A percentile compares a stretch with the other conserved stretches of the same genome.
Evolutionary conservation across 2,329 filamentous ascomycete genomes (phyloP).

Genomic region (Colletotrichum lindemuthianum): DNA sequence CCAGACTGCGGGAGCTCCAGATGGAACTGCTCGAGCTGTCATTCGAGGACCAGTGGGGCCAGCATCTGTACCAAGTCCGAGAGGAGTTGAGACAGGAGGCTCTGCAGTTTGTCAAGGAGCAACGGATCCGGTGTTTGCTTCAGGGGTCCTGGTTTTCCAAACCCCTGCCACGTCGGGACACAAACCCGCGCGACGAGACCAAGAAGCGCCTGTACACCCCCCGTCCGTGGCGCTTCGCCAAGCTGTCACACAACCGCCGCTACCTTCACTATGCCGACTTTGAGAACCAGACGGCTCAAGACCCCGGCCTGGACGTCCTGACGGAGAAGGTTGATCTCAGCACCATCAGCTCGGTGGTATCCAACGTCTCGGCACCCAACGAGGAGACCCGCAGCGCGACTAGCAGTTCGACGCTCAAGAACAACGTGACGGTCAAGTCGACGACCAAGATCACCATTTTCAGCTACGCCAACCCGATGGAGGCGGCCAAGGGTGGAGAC

Average conservation of each 20-base stretch:
- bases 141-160: conserved; percentile 87
- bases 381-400: conserved; percentile 58
- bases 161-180: conserved; percentile 53
- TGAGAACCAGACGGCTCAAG: conserved; percentile 67
- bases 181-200: conserved; percentile 43
- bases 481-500: conserved; percentile 45
- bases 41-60: conserved; percentile 95
- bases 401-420: conserved; percentile 55
- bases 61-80: conserved; percentile 88
- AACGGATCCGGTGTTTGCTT: conserved; percentile 88
- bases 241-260: conserved; percentile 88
- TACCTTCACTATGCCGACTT: conserved; percentile 94
- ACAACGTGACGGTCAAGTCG: conserved; percentile 51
- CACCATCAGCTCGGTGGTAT: conserved; percentile 91
- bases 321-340: conserved; percentile 86
- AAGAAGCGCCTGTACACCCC: conserved; percentile 56
- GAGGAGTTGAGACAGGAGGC: conserved; percentile 92
- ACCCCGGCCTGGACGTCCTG: conserved; percentile 78
- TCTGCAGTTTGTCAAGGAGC: conserved; percentile 95
- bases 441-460: conserved; percentile 93
- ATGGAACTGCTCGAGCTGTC: conserved; percentile 92
- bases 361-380: conserved; percentile 81
- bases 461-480: conserved; percentile 66
- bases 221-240: conserved; percentile 82
- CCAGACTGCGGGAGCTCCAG: conserved; percentile 82